Evolutionary conservation across 306 rosid species (phyloP), one percentile per base, ranked within the genome.

Genomic region (Dalbergia cultrata): DNA sequence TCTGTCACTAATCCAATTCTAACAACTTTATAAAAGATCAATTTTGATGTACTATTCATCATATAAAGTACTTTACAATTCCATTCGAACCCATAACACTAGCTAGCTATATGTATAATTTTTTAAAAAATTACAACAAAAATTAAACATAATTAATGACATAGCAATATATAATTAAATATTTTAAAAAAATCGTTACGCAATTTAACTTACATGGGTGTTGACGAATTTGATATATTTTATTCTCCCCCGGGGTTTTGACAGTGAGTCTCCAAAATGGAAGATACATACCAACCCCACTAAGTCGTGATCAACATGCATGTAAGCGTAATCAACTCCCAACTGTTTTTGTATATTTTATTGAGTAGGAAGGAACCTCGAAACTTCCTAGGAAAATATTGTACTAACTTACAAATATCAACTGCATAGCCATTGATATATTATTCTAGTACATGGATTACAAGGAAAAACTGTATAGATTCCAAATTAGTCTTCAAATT

Each of bases 371-470:
- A 62, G 72, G 17, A 76, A n/a, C 37, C 13, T 5, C 7, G 72
- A 33, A 76, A 8, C 22, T 52, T 76, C 52, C n/a, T 31, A 6
- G 22, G 34, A 12, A 62, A 76, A 7, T 31, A 47, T 17, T 31
- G 62, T 62, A 31, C 61, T 60, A 74, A 43, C 18, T 75, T 60
- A 13, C 34, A 75, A 75, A 16, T 13, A 6, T 68, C 73, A 67
- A 9, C 31, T 31, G 43, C 37, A 11, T 53, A 56, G 65, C 8
- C 1, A 2, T 26, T 59, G 65, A 26, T 31, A 63, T 34, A 63
- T 34, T 34, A n/a, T 66, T 66, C 71, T 39, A 8, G 50, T 66
- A n/a, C 19, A 9, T 41, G 26, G 14, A 19, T 45, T 11, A 11
- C 39, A 19, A 11, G 57, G 57, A 68, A 68, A 43, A 44, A n/a